Evolutionary conservation across 2,329 filamentous ascomycete genomes (phyloP), one percentile per base, ranked within the genome.

Genomic region (Verticillium dahliae): DNA sequence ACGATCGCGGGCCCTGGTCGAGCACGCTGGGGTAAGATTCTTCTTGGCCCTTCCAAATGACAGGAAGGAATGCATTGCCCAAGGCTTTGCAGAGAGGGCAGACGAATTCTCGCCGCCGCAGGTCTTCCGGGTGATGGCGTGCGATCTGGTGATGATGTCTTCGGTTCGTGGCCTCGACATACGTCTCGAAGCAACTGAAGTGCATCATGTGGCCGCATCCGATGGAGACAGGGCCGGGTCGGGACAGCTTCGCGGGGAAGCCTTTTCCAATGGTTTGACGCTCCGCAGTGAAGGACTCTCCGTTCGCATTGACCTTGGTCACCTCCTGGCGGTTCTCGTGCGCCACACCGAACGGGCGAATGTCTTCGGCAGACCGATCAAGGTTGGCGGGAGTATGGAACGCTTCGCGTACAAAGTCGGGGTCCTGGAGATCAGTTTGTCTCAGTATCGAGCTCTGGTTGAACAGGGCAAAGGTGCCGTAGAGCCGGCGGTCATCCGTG

Each of bases 151-250:
- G 91, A 22, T 85, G 85, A 71, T 99, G 96, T 45, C 95, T 86
- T 63, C 93, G 85, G 60, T 88, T 82, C 0, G 92, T 96, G 4
- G 94, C 92, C 56, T 90, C 86, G 66, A 91, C 90, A 71, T 98
- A 99, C 50, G 90, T 85, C 69, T 97, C 92, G 71, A 99, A 99
- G 76, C 95, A 99, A 67, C 85, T 87, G 73, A 91, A 98, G 74
- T 99, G 95, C 95, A 99, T 99, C 70, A 99, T 96, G 73, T 99
- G 95, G 2, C 95, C 95, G 74, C 95, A 99, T 10, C 94, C 92
- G 39, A 90, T 91, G 11, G 93, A 91, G 1, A 98, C 89, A 0
- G 94, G 90, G 0, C 93, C 95, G 18, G 85, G 80, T 34, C 83
- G 81, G 38, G 86, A 86, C 50, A 86, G 81, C 10, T 83, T 80